Evolutionary conservation across 1,139 yeast genomes (phyloP).

Genomic region (Sugiyamaella castrensis): DNA sequence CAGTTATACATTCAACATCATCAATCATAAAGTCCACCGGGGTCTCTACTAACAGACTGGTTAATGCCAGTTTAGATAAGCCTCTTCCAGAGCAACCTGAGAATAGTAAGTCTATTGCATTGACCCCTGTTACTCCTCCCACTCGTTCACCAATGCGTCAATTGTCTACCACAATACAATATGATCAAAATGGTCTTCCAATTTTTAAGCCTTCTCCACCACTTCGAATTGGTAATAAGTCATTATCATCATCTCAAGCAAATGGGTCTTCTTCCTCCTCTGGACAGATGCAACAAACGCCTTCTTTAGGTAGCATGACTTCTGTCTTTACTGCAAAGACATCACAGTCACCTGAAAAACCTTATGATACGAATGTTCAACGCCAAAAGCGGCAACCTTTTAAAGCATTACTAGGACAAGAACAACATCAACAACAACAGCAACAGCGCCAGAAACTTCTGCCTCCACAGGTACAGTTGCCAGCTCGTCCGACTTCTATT

Average conservation of each 20-base stretch:
- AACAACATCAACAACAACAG: neutral
- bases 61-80: conserved; percentile 6
- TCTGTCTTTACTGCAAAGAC: conserved; percentile 18
- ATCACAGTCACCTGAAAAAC: conserved; percentile 9
- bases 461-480: conserved; percentile 1
- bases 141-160: conserved; percentile 6
- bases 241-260: neutral
- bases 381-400: neutral
- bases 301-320: conserved; percentile 13
- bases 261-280: neutral
- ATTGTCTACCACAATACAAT: neutral
- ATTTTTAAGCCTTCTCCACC: conserved; percentile 17
- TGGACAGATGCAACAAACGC: neutral
- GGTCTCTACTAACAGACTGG: conserved; percentile 1
- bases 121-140: conserved; percentile 2
- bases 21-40: neutral
- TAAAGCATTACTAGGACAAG: neutral
- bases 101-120: neutral
- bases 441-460: no score
- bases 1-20: neutral
- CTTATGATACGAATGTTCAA: neutral
- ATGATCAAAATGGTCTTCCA: neutral
- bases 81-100: conserved; percentile 15
- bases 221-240: conserved; percentile 9
- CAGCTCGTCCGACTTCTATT: neutral